phyloP scores from a whole-genome alignment of 768 basidiomycete species.

The Macrolepiota albuminosa region DNA sequence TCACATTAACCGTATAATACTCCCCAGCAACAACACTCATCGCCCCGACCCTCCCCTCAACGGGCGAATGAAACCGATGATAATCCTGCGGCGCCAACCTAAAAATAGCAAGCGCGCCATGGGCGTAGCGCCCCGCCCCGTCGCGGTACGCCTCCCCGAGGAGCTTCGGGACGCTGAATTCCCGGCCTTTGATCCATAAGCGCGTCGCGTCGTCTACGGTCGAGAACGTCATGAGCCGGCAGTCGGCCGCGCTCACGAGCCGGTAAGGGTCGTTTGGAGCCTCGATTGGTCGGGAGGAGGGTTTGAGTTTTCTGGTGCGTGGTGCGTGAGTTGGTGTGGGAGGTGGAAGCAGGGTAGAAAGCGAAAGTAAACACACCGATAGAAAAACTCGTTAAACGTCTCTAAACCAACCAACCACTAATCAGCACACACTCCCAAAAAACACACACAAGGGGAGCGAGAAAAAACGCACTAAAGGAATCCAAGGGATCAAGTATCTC shows the following conservation, averaged over 20 bases:
- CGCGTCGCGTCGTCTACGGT: conserved; percentile 79
- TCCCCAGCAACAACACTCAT: conserved; percentile 86
- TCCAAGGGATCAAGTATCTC: conserved; percentile 82
- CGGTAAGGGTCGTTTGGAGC: conserved; percentile 68
- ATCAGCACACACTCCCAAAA: too few species aligned
- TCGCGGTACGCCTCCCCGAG: conserved; percentile 75
- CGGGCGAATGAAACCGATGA: conserved; percentile 88
- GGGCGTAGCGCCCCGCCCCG: conserved; percentile 65
- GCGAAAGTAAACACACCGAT: too few species aligned
- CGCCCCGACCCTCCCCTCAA: conserved; percentile 77
- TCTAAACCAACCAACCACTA: too few species aligned
- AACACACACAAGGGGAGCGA: too few species aligned
- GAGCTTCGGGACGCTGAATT: conserved; percentile 77
- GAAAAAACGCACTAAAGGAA: too few species aligned
- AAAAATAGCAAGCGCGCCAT: conserved; percentile 87
- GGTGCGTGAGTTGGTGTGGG: conserved; percentile 4
- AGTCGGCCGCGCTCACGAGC: conserved; percentile 90
- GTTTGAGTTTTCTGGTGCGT: conserved; percentile 70
- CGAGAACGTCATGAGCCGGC: conserved; percentile 93
- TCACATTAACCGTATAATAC: conserved; percentile 93
- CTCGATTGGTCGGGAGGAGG: conserved; percentile 72
- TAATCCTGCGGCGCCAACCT: conserved; percentile 93
- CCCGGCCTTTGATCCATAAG: conserved; percentile 96
- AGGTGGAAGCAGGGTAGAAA: too few species aligned
- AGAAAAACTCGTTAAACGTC: conserved; percentile 94